Evolutionary conservation across 306 rosid genomes (phyloP), one percentile per base, ranked within the genome.

Genomic region (Vachellia collinsii): DNA sequence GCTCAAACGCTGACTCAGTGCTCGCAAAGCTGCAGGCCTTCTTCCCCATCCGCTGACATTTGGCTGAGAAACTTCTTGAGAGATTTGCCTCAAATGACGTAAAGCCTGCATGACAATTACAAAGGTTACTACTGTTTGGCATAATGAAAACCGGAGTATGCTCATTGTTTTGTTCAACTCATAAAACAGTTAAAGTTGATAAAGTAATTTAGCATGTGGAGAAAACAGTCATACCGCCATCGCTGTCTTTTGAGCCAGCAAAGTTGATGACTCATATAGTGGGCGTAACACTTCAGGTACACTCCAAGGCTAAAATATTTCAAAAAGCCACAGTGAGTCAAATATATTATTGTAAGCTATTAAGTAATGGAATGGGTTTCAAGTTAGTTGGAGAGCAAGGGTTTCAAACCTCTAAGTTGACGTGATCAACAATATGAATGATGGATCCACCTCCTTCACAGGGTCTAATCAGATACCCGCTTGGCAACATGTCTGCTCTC

Each of bases 361-460:
- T 69, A 86, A 80, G 75, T 34, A 56, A 63, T 42, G 46, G 71
- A 62, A 70, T 46, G 47, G 80, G 25, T 54, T 72, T 46, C 41
- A 61, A 64, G 56, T 53, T 29, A 19, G 70, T 16, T 29, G 56
- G 11, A 54, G 50, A 69, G 36, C 39, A 69, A 22, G 47, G 17
- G 16, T 58, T 66, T 72, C 87, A 76, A 72, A 95, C 99, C 95
- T 92, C 99, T 76, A 95, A 90, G 76, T 90, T 87, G 89, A 95
- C 82, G 84, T 95, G 99, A 85, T 95, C 97, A 81, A 95, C 99
- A 59, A 95, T 87, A 86, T 95, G 98, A 70, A 95, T 89, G 75
- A 95, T 91, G 46, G 98, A 95, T 56, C 99, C 98, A 54, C 99
- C 98, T 74, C 99, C 99, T 81, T 95, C 99, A 74, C 99, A 95